Conservation (phyloP, 345 rosid species). For the Pistacia atlantica region DNA sequence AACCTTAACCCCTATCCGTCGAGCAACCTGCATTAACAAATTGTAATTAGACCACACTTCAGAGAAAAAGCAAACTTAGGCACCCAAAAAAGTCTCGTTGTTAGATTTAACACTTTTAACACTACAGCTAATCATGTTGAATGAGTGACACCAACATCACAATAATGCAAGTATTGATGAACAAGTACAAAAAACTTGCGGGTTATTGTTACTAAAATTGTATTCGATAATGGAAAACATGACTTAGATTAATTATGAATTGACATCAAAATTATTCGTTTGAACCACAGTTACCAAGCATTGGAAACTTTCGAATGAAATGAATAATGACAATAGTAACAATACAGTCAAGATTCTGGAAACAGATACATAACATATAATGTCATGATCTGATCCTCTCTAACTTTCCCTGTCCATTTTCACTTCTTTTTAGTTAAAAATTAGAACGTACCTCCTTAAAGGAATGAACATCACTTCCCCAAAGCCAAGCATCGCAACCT, state of each 20-base stretch:
- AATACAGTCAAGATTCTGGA: not conserved
- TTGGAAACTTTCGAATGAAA: not conserved
- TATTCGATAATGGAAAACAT: not conserved
- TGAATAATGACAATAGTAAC: not conserved
- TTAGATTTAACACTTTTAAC: not conserved
- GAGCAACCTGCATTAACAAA: constrained; percentile 62
- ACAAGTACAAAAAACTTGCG: not conserved
- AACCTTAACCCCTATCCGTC: constrained; percentile 70
- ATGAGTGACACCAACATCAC: not conserved
- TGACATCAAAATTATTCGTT: too few relatives aligned
- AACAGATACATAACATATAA: not conserved
- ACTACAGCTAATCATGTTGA: not conserved
- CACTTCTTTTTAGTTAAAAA: not conserved
- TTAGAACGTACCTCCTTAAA: constrained; percentile 67
- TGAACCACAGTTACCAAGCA: too few relatives aligned
- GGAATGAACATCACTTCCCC: constrained; percentile 95
- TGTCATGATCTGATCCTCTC: not conserved
- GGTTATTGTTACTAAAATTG: not conserved
- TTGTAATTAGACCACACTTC: not conserved
- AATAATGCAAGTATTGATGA: not conserved
- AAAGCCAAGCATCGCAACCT: constrained; percentile 98
- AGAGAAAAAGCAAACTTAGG: not conserved
- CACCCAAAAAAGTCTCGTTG: not conserved
- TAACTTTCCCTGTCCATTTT: not conserved
- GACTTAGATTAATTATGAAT: too few relatives aligned